Conservation (phyloP, 2,329 filamentous ascomycete species). For the Aspergillus thermomutatus region DNA sequence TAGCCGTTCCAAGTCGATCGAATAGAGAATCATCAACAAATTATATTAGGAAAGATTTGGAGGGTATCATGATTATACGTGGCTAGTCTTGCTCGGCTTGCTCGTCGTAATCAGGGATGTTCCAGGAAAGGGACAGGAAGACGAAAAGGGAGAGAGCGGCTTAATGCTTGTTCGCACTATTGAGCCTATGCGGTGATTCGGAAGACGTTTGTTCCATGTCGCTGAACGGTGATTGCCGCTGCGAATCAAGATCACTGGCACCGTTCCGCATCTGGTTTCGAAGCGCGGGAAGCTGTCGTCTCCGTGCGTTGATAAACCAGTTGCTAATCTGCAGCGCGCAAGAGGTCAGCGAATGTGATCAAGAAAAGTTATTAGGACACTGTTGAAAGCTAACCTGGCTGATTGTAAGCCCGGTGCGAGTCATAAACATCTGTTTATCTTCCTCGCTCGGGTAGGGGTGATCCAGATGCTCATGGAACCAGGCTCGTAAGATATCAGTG, state of each 20-base stretch:
- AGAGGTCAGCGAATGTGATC: slow-evolving; percentile 4
- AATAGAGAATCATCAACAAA: slow-evolving; percentile 8
- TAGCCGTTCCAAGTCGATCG: slow-evolving; percentile 5
- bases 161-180: background rate
- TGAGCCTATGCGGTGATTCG: slow-evolving; percentile 12
- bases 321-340: slow-evolving; percentile 46
- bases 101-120: slow-evolving; percentile 13
- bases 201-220: slow-evolving; percentile 29
- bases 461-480: slow-evolving; percentile 73
- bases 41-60: slow-evolving; percentile 9
- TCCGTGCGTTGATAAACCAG: slow-evolving; percentile 52
- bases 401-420: slow-evolving; percentile 71
- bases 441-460: slow-evolving; percentile 87
- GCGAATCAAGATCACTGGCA: slow-evolving; percentile 26
- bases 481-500: slow-evolving; percentile 74
- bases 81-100: slow-evolving; percentile 16
- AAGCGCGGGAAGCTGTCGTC: slow-evolving; percentile 47
- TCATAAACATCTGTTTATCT: slow-evolving; percentile 78
- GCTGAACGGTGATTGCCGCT: slow-evolving; percentile 34
- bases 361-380: background rate
- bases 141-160: slow-evolving; percentile 24
- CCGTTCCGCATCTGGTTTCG: slow-evolving; percentile 42
- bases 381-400: slow-evolving; percentile 52
- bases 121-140: slow-evolving; percentile 6
- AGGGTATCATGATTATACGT: slow-evolving; percentile 32